Base-by-base conservation (phyloP, 176 grass and related monocot genomes). In the Pontederia crassipes region DNA sequence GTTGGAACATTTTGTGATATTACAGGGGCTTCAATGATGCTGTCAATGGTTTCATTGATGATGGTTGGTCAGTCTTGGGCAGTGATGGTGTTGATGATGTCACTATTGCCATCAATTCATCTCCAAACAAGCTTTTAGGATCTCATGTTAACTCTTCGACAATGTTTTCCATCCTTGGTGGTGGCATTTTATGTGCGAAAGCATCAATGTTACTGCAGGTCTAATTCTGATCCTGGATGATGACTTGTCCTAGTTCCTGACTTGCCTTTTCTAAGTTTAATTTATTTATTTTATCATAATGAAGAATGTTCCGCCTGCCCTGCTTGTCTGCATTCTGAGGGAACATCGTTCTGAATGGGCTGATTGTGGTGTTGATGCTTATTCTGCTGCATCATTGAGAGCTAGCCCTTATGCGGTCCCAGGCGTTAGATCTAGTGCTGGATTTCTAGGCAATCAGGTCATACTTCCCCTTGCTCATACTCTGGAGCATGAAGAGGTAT, bases 291-390 rank as follows among this genome's bases (percentile, higher is more conserved):
- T 55, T 50, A 55, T 46, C 10, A 17, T 3, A 26, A 20, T 83
- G 71, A 67, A 98, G 94, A 88, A 98, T 79, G 94, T 98, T 28
- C 84, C 88, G n/a, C 88, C 94, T 56, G 82, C 84, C 68, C 54
- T 92, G 62, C 82, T 98, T 46, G 84, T 98, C 49, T 74, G 77
- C n/a, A 93, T 98, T 78, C 68, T 98, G 68, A 83, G 88, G 79
- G 94, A 98, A 68, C 94, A 98, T 71, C 87, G 94, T 14, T 93
- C 84, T 49, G 88, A 98, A 67, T 98, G 94, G 94, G 94, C 94
- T 12, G 94, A 98, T 70, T 84, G 76, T 72, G 94, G 82, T 17
- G 77, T 93, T 68, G 94, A 98, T 79, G 79, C 87, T 72, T 98
- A 98, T 64, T 88, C 84, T 62, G 79, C 85, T 48, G 79, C 88